These are phyloP conservation scores for Trichoderma lentiforme DNA, from an alignment of 2,329 filamentous ascomycete genomes.

Conservation along the genomic window DNA sequence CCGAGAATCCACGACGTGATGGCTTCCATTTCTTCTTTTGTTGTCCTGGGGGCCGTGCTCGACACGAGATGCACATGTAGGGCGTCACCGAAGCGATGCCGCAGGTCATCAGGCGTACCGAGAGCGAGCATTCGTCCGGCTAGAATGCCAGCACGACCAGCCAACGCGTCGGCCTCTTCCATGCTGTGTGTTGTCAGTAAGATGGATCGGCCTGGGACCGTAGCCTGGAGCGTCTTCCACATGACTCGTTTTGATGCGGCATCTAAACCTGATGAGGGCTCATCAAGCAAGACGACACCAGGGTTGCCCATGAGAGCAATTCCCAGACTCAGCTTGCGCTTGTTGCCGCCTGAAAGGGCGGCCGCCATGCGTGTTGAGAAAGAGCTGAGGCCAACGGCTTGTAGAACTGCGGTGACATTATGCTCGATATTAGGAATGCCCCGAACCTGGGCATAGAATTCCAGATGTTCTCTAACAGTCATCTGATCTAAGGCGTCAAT, in stretches of 20 bases:
- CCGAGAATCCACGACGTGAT: constrained; percentile 64
- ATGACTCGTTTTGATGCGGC: constrained; percentile 87
- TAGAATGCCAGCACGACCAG: constrained; percentile 80
- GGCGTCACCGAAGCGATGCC: constrained; percentile 71
- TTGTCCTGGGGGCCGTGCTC: constrained; percentile 69
- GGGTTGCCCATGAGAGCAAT: constrained; percentile 94
- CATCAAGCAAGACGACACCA: constrained; percentile 80
- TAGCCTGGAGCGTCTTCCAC: constrained; percentile 78
- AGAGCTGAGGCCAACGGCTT: constrained; percentile 70
- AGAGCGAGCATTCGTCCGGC: constrained; percentile 81
- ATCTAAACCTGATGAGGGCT: constrained; percentile 85
- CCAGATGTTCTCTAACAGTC: constrained; percentile 82
- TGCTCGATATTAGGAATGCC: constrained; percentile 72
- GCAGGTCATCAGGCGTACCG: constrained; percentile 69
- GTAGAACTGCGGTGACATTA: constrained; percentile 75
- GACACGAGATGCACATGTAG: constrained; percentile 81
- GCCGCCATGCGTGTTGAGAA: constrained; percentile 73
- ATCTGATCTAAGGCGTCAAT: constrained; percentile 86
- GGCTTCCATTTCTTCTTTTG: constrained; percentile 61
- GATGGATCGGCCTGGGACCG: constrained; percentile 74
- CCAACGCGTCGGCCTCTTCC: constrained; percentile 91
- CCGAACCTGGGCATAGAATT: constrained; percentile 81
- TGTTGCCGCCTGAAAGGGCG: constrained; percentile 84
- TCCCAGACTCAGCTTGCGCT: constrained; percentile 83
- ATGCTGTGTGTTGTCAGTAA: constrained; percentile 90